Conservation (phyloP, 768 basidiomycete genomes). For the Rhodotorula taiwanensis region DNA sequence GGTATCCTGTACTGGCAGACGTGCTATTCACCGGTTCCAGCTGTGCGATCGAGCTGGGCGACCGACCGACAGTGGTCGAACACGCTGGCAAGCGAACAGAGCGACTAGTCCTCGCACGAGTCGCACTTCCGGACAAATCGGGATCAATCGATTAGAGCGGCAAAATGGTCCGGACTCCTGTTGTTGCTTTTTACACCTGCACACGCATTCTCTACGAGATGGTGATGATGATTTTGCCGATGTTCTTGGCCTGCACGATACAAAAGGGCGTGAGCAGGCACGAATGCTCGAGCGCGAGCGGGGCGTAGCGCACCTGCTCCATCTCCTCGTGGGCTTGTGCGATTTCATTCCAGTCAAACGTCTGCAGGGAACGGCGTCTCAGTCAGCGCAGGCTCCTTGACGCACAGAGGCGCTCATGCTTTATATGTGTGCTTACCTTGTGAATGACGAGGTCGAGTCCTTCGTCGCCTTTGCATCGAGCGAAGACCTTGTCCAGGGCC, state of each 20-base stretch:
- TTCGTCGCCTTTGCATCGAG: slow-evolving; percentile 18
- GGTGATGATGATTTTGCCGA: slow-evolving; percentile 48
- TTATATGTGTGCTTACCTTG: too few relatives aligned
- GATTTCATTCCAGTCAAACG: slow-evolving; percentile 73
- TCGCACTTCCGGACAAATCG: not conserved
- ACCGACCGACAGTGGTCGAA: slow-evolving; percentile 17
- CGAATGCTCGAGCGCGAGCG: not conserved
- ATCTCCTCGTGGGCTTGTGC: slow-evolving; percentile 75
- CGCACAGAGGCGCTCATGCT: too few relatives aligned
- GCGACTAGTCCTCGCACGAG: slow-evolving; percentile 11
- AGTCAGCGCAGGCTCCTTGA: slow-evolving; percentile 19
- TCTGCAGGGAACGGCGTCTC: slow-evolving; percentile 47
- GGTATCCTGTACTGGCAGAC: not conserved
- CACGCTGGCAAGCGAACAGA: slow-evolving; percentile 32
- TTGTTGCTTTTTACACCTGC: not conserved
- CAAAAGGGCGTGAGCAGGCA: slow-evolving; percentile 45
- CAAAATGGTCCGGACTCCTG: too few relatives aligned
- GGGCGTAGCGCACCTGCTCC: slow-evolving; percentile 51
- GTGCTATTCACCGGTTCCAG: slow-evolving; percentile 37
- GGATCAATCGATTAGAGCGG: too few relatives aligned
- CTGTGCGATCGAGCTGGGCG: slow-evolving; percentile 22
- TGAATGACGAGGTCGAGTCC: slow-evolving; percentile 57
- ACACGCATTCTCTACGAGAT: slow-evolving; percentile 29
- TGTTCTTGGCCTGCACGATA: slow-evolving; percentile 68
- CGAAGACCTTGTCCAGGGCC: slow-evolving; percentile 36